Base-by-base conservation (phyloP, 208 protist genomes). In the Trypanosoma scelopori region DNA sequence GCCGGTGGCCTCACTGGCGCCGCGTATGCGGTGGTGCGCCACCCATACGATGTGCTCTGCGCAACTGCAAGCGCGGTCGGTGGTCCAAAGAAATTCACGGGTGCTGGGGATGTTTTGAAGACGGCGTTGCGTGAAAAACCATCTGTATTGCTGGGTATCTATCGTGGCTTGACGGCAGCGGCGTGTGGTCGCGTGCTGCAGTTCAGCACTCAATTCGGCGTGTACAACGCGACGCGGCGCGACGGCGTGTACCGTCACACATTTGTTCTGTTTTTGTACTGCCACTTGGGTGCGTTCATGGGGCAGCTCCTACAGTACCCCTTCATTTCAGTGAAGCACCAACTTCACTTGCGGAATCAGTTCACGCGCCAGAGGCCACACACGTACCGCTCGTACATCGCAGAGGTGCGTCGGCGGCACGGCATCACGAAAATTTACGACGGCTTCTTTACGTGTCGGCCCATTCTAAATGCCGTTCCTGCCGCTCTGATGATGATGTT, bases 371-470 rank as follows among this genome's bases (percentile, higher is more conserved):
- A 65, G 11, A 65, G 64, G 37, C 74, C 63, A 3, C 46, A 77
- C 55, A 81, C 73, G 20, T 91, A 90, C 64, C 80, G 82, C 51
- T 72, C 83, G 1, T 78, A 87, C 52, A 70, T 93, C 18, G 15
- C 55, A 30, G 79, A 91, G 45, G 52, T 93, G 42, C 84, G 84
- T 5, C 75, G 71, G 0, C 75, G 75, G 23, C 84, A 91, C 64
- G 90, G 87, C 30, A 66, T 93, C 22, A 85, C 83, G 5, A 91
- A 89, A 57, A 56, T 95, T 30, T 95, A 76, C 70, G 90, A 95
- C 30, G 90, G 90, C 27, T 95, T 93, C 66, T 95, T 93, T 53
- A 59, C 55, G 32, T 60, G 71, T 16, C 74, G 79, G 22, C 90
- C 90, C 3, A 55, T 91, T 18, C 72, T 95, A 25, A 76, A 83